Evolutionary conservation across 768 basidiomycete genomes (phyloP), one percentile per base, ranked within the genome.

Genomic region (Crepidotus variabilis): DNA sequence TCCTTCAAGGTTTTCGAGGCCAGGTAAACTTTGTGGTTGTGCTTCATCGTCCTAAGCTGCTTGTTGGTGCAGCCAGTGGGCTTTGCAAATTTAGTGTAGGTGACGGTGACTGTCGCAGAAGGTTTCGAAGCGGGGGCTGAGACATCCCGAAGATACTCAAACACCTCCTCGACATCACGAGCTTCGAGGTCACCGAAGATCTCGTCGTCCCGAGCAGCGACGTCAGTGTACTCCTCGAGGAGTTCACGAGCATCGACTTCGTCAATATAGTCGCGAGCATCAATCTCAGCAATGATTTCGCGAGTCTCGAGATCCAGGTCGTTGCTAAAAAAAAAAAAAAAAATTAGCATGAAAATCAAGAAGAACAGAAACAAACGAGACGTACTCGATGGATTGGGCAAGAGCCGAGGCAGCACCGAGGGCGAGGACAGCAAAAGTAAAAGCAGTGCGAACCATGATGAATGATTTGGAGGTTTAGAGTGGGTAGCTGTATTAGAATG

Each of bases 371-470:
- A 22, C 16, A 10, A 36, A 22, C 20, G 22, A 51, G 20, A 59
- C 68, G 60, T 57, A 72, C 71, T 66, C 65, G 35, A 63, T 39
- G 28, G 68, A 63, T 54, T 63, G 60, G 45, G 69, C 71, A 35
- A 74, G 52, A 32, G 64, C 56, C 47, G 67, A 64, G 53, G 68
- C 68, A 39, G 65, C 67, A 51, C 62, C 67, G 53, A 72, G 52
- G 51, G 69, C 70, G 39, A 69, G 57, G 50, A 69, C 64, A 52
- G 68, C 71, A 55, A 72, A 57, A 56, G 69, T 65, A 65, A 72
- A 61, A 57, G 62, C 61, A 65, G 69, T 58, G 61, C 69, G 69
- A 56, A 71, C 69, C 71, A 72, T 72, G 34, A 47, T 53, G 47
- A 52, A 52, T 33, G 54, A 49, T 46, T 45, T 59, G 36, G 54